These are phyloP conservation scores for Suillus cothurnatus DNA, from an alignment of 768 basidiomycete genomes.

Conservation along the genomic window DNA sequence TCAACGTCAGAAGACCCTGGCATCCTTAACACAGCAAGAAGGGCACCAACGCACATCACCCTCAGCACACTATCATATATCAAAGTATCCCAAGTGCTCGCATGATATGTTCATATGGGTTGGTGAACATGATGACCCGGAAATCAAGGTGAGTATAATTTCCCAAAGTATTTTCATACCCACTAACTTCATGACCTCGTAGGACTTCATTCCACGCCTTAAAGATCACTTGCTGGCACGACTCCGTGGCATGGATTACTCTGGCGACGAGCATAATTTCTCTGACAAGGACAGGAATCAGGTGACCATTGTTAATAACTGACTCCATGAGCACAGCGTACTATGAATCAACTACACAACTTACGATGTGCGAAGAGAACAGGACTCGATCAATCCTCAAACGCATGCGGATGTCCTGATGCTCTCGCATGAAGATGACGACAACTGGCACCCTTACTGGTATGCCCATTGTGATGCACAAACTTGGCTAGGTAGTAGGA, in stretches of 20 bases:
- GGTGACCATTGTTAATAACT: conserved; percentile 29
- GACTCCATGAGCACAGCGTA: conserved; percentile 33
- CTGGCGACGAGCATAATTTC: conserved; percentile 21
- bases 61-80: not conserved
- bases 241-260: conserved; percentile 6
- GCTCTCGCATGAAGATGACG: conserved; percentile 22
- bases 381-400: conserved; percentile 26
- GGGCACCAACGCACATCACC: not conserved
- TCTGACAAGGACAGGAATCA: conserved; percentile 22
- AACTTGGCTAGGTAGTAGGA: too few species aligned
- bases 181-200: not conserved
- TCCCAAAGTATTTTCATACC: not conserved
- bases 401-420: conserved; percentile 37
- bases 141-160: conserved; percentile 19
- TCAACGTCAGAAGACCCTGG: not conserved
- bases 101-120: not conserved
- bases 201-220: conserved; percentile 33
- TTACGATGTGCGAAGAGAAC: conserved; percentile 3
- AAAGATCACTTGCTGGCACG: conserved; percentile 16
- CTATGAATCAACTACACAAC: conserved; percentile 9
- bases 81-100: not conserved
- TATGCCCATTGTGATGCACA: too few species aligned
- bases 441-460: conserved; percentile 7
- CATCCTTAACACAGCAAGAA: not conserved
- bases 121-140: not conserved